Conservation (phyloP, 768 basidiomycete species). For the Kockovaella imperatae region DNA sequence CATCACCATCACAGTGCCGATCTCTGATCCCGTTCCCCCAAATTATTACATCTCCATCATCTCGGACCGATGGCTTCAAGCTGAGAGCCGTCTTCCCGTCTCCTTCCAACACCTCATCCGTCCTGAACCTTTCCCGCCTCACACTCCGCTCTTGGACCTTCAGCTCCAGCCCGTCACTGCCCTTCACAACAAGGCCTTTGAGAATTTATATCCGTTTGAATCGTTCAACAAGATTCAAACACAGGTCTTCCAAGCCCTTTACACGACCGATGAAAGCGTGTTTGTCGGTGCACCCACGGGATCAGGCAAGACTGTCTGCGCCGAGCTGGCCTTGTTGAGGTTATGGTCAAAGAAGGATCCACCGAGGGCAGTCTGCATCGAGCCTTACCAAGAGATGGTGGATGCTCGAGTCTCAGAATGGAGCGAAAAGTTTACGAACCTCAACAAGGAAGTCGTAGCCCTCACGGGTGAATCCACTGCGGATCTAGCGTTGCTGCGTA, state of each 20-base stretch:
- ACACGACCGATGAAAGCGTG: slow-evolving; percentile 91
- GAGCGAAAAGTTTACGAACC: slow-evolving; percentile 66
- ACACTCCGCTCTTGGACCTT: slow-evolving; percentile 86
- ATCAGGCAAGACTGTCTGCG: slow-evolving; percentile 93
- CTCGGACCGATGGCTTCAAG: slow-evolving; percentile 91
- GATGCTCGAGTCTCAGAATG: slow-evolving; percentile 83
- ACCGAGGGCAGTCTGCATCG: slow-evolving; percentile 82
- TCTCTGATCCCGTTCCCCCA: slow-evolving; percentile 94
- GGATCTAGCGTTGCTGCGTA: slow-evolving; percentile 83
- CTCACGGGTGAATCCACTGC: slow-evolving; percentile 90
- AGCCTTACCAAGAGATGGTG: slow-evolving; percentile 97
- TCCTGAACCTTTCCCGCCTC: slow-evolving; percentile 89
- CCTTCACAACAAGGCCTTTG: slow-evolving; percentile 86
- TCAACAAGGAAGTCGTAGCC: slow-evolving; percentile 89
- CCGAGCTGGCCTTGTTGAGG: slow-evolving; percentile 90
- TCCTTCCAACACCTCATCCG: slow-evolving; percentile 97
- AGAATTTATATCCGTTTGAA: slow-evolving; percentile 74
- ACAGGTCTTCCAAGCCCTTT: slow-evolving; percentile 96
- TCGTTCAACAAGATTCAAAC: slow-evolving; percentile 99
- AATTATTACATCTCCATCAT: slow-evolving; percentile 95
- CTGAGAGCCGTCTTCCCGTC: slow-evolving; percentile 87
- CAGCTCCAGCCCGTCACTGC: slow-evolving; percentile 83
- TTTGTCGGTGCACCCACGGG: slow-evolving; percentile 96
- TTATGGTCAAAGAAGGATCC: slow-evolving; percentile 83
- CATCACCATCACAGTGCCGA: slow-evolving; percentile 87